Percentiles rank a stretch among this genome's conserved stretches.
Conservation (phyloP, 1,284 basidiomycete species). For the Cystobasidium slooffiae region DNA sequence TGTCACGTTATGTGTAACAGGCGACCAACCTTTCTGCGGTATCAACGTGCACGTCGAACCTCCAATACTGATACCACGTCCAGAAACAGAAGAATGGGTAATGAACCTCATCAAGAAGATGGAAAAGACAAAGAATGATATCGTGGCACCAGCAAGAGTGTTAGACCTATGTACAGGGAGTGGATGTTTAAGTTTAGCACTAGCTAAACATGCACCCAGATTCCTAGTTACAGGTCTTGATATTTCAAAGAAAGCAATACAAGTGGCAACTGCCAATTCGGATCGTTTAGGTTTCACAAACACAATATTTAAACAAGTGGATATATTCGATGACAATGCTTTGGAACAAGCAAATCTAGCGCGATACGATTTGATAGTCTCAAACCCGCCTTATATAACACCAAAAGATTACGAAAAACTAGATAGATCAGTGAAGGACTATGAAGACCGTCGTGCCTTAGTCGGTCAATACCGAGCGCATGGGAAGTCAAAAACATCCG, state of each 20-base stretch:
- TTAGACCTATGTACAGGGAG: conserved; percentile 89
- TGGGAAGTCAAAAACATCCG: background rate
- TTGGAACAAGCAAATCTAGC: conserved; percentile 25
- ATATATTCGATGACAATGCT: conserved; percentile 60
- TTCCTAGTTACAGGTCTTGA: conserved; percentile 65
- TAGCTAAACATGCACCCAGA: conserved; percentile 57
- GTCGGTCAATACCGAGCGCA: conserved; percentile 67
- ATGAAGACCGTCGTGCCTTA: conserved; percentile 79
- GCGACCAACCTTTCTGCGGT: conserved; percentile 83
- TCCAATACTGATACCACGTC: conserved; percentile 85
- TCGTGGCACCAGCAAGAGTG: conserved; percentile 55
- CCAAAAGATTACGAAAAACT: conserved; percentile 68
- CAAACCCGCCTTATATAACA: conserved; percentile 93
- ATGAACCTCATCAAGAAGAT: conserved; percentile 48
- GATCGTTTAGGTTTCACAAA: conserved; percentile 56
- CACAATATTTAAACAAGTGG: conserved; percentile 54
- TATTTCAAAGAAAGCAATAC: conserved; percentile 69
- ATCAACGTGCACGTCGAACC: conserved; percentile 71
- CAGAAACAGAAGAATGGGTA: conserved; percentile 84
- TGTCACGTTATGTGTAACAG: conserved; percentile 59
- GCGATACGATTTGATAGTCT: conserved; percentile 75
- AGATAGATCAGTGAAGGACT: conserved; percentile 69
- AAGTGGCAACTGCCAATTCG: conserved; percentile 74
- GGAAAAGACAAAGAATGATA: conserved; percentile 54
- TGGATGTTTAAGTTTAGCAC: conserved; percentile 81